phyloP scores from a whole-genome alignment of 2,329 filamentous ascomycete species.

The Didymella pomorum region DNA sequence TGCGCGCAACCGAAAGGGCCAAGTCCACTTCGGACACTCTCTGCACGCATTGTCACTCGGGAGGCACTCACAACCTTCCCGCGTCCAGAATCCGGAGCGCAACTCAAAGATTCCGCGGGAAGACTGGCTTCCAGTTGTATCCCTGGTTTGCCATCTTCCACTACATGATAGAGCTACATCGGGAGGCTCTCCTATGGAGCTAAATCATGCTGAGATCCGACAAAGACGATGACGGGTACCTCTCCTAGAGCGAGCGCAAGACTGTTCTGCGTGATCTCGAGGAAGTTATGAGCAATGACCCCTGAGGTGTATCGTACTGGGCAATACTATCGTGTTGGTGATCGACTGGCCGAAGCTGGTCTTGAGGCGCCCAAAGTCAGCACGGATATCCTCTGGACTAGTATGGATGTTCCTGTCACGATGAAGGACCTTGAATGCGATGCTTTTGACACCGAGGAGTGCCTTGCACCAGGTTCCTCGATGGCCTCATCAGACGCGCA shows the following conservation, averaged over 20 bases:
- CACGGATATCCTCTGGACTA: not conserved
- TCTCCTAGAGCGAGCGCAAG: not conserved
- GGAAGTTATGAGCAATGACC: not conserved
- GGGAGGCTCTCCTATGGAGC: constrained; percentile 20
- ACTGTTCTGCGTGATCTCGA: not conserved
- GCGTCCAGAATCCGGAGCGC: not conserved
- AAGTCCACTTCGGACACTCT: not conserved
- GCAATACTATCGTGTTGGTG: not conserved
- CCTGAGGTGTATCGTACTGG: not conserved
- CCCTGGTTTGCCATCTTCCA: constrained; percentile 56
- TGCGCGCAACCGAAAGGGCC: not conserved
- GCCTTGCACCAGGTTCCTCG: constrained; percentile 51
- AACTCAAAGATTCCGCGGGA: not conserved
- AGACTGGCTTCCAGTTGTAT: constrained; percentile 53
- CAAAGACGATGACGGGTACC: not conserved
- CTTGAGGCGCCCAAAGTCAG: not conserved
- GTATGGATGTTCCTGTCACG: not conserved
- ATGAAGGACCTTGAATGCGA: not conserved
- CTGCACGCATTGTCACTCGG: not conserved
- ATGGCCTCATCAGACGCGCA: constrained; percentile 47
- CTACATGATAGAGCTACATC: constrained; percentile 40
- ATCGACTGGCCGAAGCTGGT: not conserved
- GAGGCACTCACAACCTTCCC: not conserved
- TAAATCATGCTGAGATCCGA: not conserved
- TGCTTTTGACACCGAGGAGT: not conserved